Base-by-base conservation (phyloP, 2,329 filamentous ascomycete genomes). In the Pyrenochaeta sp. region DNA sequence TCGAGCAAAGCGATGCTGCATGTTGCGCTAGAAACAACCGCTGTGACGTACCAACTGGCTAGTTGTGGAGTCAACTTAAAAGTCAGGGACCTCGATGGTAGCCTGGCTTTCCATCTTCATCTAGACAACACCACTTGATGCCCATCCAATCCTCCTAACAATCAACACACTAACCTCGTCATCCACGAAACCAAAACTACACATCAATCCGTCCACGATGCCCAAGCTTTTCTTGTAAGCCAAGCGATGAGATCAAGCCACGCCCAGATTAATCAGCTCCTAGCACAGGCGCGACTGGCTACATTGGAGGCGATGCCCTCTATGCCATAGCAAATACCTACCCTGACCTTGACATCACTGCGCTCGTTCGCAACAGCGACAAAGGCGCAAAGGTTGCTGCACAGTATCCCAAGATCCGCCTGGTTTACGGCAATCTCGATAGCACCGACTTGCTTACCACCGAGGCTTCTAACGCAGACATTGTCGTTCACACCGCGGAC, bases 341-440 rank as follows among this genome's bases (percentile, higher is more conserved):
- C 53, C 82, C 82, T 3, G 81, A 85, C 32, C 82, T 81, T 45
- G 76, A 81, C 36, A 79, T 82, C 58, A 82, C 81, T 2, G 79
- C 76, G n/a, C 72, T 85, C 2, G 82, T 84, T 1, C 78, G 83
- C 24, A 81, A 82, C 65, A 79, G 76, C 45, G 81, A 82, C 61
- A 82, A 81, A 67, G 83, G 80, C 30, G 80, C 80, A 13, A 74
- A 73, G 52, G 74, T 85, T 12, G 79, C 79, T 2, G 70, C 77
- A 13, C 72, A 77, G 36, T 86, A 82, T 56, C 77, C 84, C 2
- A 80, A 77, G 5, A 72, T 84, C 50, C 77, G 77, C 13, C 76
- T 86, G n/a, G 82, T 86, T 1, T 81, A 85, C 54, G 85, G 85
- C 27, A 78, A 79, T 47, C 68, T 75, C 22, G 68, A 72, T 51